Base-by-base conservation (phyloP, 2,329 filamentous ascomycete species). In the Penicillium nordicum region DNA sequence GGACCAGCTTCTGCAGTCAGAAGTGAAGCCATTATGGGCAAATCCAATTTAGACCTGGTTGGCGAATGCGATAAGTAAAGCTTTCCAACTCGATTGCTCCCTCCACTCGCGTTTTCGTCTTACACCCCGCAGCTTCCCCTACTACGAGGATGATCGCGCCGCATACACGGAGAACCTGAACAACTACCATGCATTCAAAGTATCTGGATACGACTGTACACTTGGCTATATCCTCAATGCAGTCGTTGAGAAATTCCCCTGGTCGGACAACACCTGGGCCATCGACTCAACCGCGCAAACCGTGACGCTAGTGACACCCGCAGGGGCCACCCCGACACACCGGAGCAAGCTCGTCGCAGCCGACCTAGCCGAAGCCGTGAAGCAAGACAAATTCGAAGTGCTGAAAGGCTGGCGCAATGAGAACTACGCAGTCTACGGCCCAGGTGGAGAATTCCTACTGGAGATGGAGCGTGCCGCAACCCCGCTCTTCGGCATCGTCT, bases 391-490 rank as follows among this genome's bases (percentile, higher is more conserved):
- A 1, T 97, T 97, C 70, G 78, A 84, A 38, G 80, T 96, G 0
- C 80, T 97, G 16, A 78, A 79, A 18, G 88, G 89, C 57, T 96
- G 92, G 92, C 83, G 91, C 41, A 78, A 90, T 67, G 92, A 96
- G 74, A 75, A 85, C 16, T 96, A 91, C 78, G 87, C 90, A 0
- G 84, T 96, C 8, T 94, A 91, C 67, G 84, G 82, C 0, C 82
- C 75, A 0, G 75, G 81, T 14, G 82, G 77, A 10, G 66, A 82
- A 32, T 79, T 82, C 34, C 75, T 93, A 3, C 88, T 90, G 71
- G 88, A 83, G 71, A 84, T 93, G 71, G 92, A 96, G 72, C 82
- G 92, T n/a, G 80, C 83, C 16, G 90, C 88, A 6, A 84, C 84
- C 55, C 84, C 87, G 0, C 76, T 96, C 9, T 86, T 96, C 46